Conservation (phyloP, 192 early-diverging fungal species). For the Coemansia biformis region DNA sequence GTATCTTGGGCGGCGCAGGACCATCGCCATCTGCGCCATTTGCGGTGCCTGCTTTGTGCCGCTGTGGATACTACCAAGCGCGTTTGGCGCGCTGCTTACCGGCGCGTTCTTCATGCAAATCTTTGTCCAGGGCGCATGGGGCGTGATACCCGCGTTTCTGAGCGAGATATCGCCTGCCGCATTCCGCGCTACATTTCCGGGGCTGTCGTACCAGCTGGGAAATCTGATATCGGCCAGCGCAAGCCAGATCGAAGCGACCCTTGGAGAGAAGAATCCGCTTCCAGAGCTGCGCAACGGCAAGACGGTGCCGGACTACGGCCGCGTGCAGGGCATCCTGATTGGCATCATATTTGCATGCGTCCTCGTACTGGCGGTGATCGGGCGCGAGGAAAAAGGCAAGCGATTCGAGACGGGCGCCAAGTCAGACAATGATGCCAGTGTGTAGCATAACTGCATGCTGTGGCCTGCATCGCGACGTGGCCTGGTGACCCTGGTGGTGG, state of each 20-base stretch:
- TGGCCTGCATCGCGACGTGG: too few species aligned
- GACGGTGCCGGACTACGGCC: conserved; percentile 46
- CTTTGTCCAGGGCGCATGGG: conserved; percentile 50
- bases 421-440: too few species aligned
- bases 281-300: conserved; percentile 45
- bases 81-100: conserved; percentile 24
- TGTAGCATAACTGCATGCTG: too few species aligned
- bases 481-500: too few species aligned
- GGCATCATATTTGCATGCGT: conserved; percentile 46
- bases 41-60: conserved; percentile 61
- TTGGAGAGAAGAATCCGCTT: conserved; percentile 52
- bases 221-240: conserved; percentile 59
- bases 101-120: conserved; percentile 51
- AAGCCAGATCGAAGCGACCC: conserved; percentile 55
- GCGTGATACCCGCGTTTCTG: conserved; percentile 65
- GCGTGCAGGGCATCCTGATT: conserved; percentile 59
- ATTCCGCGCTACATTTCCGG: conserved; percentile 64
- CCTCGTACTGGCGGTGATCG: conserved; percentile 46
- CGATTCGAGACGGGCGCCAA: too few species aligned
- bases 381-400: conserved; percentile 56
- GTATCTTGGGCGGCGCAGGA: conserved; percentile 59
- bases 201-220: conserved; percentile 70
- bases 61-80: conserved; percentile 56
- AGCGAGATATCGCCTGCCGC: conserved; percentile 63
- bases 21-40: conserved; percentile 52